Percentiles rank a stretch among this genome's conserved stretches.
Conservation (phyloP, 208 protist genomes). For the Crithidia sp. region DNA sequence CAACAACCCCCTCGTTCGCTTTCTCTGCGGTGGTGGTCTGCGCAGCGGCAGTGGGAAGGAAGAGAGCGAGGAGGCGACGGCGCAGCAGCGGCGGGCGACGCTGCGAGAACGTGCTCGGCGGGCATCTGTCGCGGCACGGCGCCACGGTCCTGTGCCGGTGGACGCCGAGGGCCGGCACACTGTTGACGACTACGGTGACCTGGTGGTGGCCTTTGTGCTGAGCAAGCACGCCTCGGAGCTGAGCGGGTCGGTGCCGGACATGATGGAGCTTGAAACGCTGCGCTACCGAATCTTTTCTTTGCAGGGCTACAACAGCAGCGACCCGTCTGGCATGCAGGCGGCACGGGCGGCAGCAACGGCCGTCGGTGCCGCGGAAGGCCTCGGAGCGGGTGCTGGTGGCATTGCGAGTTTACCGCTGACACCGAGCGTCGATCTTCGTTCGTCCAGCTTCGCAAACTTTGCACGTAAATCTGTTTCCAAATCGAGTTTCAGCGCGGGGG, state of each 20-base stretch:
- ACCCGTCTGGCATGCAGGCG: slow-evolving; percentile 42
- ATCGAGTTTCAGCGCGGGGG: too few relatives aligned
- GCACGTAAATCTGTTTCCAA: neutral
- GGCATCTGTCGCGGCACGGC: slow-evolving; percentile 14
- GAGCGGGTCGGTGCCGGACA: slow-evolving; percentile 63
- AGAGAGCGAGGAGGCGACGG: slow-evolving; percentile 20
- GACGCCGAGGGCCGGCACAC: slow-evolving; percentile 34
- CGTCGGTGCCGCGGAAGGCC: neutral
- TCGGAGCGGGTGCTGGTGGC: neutral
- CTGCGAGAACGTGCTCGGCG: slow-evolving; percentile 33
- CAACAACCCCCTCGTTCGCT: slow-evolving; percentile 34
- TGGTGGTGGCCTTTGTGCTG: slow-evolving; percentile 77
- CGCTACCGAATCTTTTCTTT: slow-evolving; percentile 84
- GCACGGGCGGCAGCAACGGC: slow-evolving; percentile 13
- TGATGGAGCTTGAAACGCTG: slow-evolving; percentile 76
- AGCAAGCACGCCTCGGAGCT: slow-evolving; percentile 57
- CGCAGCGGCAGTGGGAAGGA: slow-evolving; percentile 12
- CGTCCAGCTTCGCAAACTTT: neutral
- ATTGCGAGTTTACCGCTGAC: neutral
- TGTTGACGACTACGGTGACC: slow-evolving; percentile 72
- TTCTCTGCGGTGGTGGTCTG: slow-evolving; percentile 20
- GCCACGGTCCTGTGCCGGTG: slow-evolving; percentile 22
- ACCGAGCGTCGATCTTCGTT: neutral
- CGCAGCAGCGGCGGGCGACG: slow-evolving; percentile 20
- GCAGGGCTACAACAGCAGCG: slow-evolving; percentile 52